Percentiles rank a stretch among this genome's conserved stretches.
These are phyloP conservation scores for Termitomyces heimii DNA, from an alignment of 768 basidiomycete genomes.

Conservation along the genomic window DNA sequence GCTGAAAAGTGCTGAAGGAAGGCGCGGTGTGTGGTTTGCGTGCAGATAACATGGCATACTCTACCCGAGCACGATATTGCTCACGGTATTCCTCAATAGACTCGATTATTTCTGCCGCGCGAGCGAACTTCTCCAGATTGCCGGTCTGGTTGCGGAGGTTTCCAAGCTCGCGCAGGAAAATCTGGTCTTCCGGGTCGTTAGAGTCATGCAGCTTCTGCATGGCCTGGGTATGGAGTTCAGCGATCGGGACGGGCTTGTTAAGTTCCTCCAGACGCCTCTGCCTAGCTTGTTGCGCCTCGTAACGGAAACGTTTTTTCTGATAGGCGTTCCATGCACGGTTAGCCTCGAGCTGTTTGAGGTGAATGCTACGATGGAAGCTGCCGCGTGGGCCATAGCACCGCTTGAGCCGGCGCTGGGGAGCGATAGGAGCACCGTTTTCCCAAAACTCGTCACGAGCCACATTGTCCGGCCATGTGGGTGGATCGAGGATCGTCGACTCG, in stretches of 20 bases:
- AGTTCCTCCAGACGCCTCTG: neutral
- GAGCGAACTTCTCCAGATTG: slow-evolving; percentile 1
- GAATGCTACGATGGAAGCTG: slow-evolving; percentile 3
- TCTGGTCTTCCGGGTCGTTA: slow-evolving; percentile 4
- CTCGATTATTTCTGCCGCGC: neutral
- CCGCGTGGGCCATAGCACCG: slow-evolving; percentile 3
- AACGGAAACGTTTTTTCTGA: slow-evolving; percentile 1
- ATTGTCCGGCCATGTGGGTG: slow-evolving; percentile 4
- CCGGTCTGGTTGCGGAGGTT: neutral
- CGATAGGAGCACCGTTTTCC: slow-evolving; percentile 1
- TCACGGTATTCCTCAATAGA: neutral
- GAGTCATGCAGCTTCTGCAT: neutral
- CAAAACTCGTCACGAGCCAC: slow-evolving; percentile 1
- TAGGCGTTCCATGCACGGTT: neutral
- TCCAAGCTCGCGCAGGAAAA: slow-evolving; percentile 9
- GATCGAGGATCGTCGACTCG: neutral
- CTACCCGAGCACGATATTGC: neutral
- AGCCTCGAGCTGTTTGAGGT: neutral
- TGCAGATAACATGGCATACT: neutral
- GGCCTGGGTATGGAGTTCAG: neutral
- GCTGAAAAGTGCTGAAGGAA: slow-evolving; percentile 5
- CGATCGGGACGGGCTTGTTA: neutral
- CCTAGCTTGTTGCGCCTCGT: slow-evolving; percentile 2
- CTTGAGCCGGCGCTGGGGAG: neutral
- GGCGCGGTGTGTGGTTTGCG: neutral